Percentiles rank a stretch among this genome's conserved stretches.
These are phyloP conservation scores for Thraustochytrium striatum DNA, from an alignment of 352 stramenopile genomes.

Conservation along the genomic window DNA sequence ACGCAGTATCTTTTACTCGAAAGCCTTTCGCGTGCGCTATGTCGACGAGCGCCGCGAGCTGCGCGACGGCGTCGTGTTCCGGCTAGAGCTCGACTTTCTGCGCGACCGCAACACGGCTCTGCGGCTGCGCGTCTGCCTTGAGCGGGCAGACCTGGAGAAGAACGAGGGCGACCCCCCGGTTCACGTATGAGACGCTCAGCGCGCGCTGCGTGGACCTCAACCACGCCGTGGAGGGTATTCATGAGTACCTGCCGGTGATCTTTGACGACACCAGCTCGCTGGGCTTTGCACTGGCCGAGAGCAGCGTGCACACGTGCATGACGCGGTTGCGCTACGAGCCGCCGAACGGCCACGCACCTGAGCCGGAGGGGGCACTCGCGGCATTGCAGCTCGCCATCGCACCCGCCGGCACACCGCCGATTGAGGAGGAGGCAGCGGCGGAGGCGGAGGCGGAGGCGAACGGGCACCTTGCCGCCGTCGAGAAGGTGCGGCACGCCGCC, in stretches of 20 bases:
- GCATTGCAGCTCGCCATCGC: no score
- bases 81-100: slow-evolving; percentile 12
- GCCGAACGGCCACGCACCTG: no score
- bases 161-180: neutral
- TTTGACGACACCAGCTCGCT: slow-evolving; percentile 21
- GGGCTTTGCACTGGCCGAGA: slow-evolving; percentile 31
- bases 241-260: slow-evolving; percentile 38
- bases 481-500: no score
- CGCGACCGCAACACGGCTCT: neutral
- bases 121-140: slow-evolving; percentile 17
- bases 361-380: no score
- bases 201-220: slow-evolving; percentile 8
- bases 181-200: neutral
- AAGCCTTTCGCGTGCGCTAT: slow-evolving; percentile 23
- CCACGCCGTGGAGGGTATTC: slow-evolving; percentile 1
- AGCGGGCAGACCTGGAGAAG: neutral
- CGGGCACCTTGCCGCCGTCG: no score
- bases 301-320: slow-evolving; percentile 22
- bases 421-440: no score
- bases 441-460: no score
- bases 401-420: no score
- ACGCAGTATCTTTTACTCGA: slow-evolving; percentile 13
- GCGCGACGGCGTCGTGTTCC: slow-evolving; percentile 30
- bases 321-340: slow-evolving; percentile 17
- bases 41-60: slow-evolving; percentile 30